These are phyloP conservation scores for Mycena sp. DNA, from an alignment of 1,284 basidiomycete species.

Conservation along the genomic window DNA sequence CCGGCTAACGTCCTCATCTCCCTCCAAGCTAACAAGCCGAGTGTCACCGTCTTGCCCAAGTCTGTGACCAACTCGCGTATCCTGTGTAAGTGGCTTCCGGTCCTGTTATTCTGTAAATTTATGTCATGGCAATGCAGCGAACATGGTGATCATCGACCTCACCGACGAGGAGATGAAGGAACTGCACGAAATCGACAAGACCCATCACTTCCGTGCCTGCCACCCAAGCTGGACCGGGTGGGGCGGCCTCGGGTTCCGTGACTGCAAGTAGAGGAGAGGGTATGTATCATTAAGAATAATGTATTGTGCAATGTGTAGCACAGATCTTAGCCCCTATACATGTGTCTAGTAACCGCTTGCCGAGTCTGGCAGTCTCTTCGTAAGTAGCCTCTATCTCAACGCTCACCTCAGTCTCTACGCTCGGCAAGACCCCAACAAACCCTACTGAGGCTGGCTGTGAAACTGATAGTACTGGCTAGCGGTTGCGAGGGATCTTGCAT, in stretches of 20 bases:
- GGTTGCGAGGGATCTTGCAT: no score
- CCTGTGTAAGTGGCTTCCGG: constrained; percentile 46
- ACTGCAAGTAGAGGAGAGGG: constrained; percentile 45
- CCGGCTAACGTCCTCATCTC: constrained; percentile 71
- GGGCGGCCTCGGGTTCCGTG: constrained; percentile 69
- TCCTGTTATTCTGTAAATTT: background rate
- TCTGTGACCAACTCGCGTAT: constrained; percentile 71
- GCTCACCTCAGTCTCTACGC: no score
- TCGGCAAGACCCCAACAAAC: no score
- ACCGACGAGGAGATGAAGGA: constrained; percentile 64
- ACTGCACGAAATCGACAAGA: constrained; percentile 66
- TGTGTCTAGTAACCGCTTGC: no score
- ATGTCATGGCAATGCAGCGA: constrained; percentile 44
- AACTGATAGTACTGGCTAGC: no score
- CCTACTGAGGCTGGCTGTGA: no score
- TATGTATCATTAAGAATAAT: background rate
- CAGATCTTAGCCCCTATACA: constrained; percentile 7
- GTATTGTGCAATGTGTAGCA: no score
- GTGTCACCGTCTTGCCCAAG: constrained; percentile 68
- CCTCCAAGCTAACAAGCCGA: constrained; percentile 69
- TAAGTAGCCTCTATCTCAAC: no score
- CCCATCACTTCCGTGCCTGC: constrained; percentile 61
- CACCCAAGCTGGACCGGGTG: constrained; percentile 71
- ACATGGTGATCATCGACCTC: constrained; percentile 65
- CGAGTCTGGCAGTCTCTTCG: no score